phyloP scores from a whole-genome alignment of 495 filamentous ascomycete genomes.

The Bryoglossum gracile region DNA sequence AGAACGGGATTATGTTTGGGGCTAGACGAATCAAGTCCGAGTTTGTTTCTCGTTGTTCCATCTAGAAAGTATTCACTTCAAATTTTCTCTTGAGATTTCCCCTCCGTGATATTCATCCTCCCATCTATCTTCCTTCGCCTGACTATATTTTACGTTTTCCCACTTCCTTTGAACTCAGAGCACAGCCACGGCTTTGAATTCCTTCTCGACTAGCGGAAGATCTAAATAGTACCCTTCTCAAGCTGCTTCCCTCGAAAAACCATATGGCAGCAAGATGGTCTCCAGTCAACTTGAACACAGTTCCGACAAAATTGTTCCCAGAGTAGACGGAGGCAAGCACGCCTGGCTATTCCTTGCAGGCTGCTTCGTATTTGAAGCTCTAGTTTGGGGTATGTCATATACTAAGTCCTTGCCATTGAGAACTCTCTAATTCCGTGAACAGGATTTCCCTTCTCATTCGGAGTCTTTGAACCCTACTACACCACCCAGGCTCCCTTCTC shows the following conservation, averaged over 20 bases:
- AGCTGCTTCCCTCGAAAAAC: too few species aligned
- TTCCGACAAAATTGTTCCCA: constrained; percentile 35
- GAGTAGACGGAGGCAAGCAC: constrained; percentile 50
- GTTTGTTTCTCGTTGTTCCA: neutral
- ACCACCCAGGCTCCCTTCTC: constrained; percentile 33
- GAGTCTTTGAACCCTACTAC: constrained; percentile 42
- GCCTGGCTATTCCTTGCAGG: constrained; percentile 60
- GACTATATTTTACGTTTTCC: neutral
- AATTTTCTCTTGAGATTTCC: too few species aligned
- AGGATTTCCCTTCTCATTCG: constrained; percentile 60
- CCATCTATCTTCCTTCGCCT: neutral
- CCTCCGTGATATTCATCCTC: too few species aligned
- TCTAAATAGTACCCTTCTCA: too few species aligned
- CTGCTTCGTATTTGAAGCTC: constrained; percentile 55
- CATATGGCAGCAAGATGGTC: neutral
- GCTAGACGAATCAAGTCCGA: too few species aligned
- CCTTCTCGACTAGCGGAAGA: too few species aligned
- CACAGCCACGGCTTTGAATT: too few species aligned
- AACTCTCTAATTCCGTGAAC: neutral
- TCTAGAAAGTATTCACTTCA: neutral
- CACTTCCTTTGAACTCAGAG: too few species aligned
- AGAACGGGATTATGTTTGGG: neutral
- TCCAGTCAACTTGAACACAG: neutral
- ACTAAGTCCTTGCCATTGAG: too few species aligned
- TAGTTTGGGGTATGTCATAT: constrained; percentile 52